Conservation (phyloP, 192 early-diverging fungal species). For the Oehlia diaphana region DNA sequence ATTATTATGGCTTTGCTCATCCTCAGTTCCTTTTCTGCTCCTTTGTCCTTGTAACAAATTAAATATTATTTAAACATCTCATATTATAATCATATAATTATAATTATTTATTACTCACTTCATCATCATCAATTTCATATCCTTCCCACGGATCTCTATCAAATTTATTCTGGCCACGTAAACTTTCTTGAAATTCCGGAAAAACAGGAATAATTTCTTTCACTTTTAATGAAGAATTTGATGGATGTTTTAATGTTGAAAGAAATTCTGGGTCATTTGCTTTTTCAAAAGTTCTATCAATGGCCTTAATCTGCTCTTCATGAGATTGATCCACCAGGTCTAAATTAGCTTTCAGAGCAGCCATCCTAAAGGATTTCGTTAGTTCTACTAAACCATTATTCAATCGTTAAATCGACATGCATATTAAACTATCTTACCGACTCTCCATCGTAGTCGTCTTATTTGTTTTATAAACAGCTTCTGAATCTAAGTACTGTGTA, state of each 20-base stretch:
- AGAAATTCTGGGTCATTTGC: constrained; percentile 11
- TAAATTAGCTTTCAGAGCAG: background rate
- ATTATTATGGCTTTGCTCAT: constrained; percentile 2
- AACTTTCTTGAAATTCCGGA: constrained; percentile 5
- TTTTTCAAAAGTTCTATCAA: background rate
- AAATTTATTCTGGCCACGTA: background rate
- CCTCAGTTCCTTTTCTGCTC: background rate
- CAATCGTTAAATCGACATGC: background rate
- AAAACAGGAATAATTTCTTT: background rate
- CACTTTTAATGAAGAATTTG: background rate
- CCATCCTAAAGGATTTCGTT: background rate
- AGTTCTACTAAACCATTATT: background rate
- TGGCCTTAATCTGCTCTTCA: constrained; percentile 10
- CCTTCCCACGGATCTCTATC: constrained; percentile 25
- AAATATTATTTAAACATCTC: background rate
- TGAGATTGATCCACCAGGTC: background rate
- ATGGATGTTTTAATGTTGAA: constrained; percentile 15
- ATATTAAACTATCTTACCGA: background rate
- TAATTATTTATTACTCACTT: background rate
- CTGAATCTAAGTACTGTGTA: constrained; percentile 9
- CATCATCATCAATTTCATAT: constrained; percentile 1
- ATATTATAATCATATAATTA: background rate
- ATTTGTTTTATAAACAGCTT: background rate
- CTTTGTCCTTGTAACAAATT: background rate
- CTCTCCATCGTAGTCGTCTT: constrained; percentile 8